phyloP scores from a whole-genome alignment of 2,329 filamentous ascomycete genomes.

The Ophiocordyceps sinensis region DNA sequence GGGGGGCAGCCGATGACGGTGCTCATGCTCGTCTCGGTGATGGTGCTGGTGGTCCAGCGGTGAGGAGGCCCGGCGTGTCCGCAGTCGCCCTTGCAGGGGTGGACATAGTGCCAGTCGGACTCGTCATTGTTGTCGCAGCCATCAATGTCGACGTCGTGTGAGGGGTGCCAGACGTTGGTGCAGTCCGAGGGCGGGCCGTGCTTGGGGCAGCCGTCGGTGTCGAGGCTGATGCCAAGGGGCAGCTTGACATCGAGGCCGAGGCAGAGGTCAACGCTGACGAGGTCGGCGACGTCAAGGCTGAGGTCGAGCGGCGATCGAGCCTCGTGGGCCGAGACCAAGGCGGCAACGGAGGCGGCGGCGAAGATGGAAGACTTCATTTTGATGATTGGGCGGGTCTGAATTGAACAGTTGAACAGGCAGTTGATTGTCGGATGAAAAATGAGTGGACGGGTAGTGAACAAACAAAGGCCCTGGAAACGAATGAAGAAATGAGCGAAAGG shows the following conservation, averaged over 20 bases:
- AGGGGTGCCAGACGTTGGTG: conserved; percentile 21
- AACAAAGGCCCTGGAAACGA: conserved; percentile 7
- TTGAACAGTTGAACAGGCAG: not conserved
- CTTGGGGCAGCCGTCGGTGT: conserved; percentile 8
- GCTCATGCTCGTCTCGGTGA: conserved; percentile 21
- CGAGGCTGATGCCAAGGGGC: conserved; percentile 5
- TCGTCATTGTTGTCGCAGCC: conserved; percentile 16
- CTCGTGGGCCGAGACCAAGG: conserved; percentile 5
- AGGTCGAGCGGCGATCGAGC: conserved; percentile 5
- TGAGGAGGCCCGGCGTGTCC: conserved; percentile 8
- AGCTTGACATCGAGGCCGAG: conserved; percentile 7
- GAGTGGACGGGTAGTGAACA: conserved; percentile 8
- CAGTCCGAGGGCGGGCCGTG: conserved; percentile 11
- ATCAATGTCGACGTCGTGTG: conserved; percentile 21
- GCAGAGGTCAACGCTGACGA: conserved; percentile 5
- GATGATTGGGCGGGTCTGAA: not conserved
- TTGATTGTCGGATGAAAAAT: conserved; percentile 2
- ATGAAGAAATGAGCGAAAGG: conserved; percentile 4
- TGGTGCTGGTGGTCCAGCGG: conserved; percentile 26
- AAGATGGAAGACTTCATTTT: conserved; percentile 12
- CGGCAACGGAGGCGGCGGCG: conserved; percentile 7
- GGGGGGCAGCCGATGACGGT: conserved; percentile 25
- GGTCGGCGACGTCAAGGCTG: conserved; percentile 1
- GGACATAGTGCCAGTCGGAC: conserved; percentile 21
- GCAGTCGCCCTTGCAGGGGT: conserved; percentile 12